Base-by-base conservation (phyloP, 1,284 basidiomycete genomes). In the Bjerkandera adusta region DNA sequence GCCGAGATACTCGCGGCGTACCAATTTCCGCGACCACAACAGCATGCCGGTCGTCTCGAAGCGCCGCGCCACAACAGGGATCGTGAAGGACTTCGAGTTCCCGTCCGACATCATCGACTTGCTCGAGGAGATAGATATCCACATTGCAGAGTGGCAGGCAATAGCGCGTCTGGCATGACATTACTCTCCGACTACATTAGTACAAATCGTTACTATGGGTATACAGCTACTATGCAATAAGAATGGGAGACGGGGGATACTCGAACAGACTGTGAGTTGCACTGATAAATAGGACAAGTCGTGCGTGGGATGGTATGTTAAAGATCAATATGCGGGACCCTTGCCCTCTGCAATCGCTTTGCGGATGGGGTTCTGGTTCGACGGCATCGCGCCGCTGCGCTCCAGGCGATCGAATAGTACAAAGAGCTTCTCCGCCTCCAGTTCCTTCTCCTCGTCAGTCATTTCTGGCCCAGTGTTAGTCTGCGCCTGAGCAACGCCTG, bases 371-470 rank as follows among this genome's bases (percentile, higher is more conserved):
- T 90, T 90, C 56, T 84, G 80, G 36, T 68, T 70, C 18, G 79
- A 69, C 12, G 77, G 70, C 43, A 90, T 60, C 40, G 81, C 76
- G 13, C 87, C 87, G 29, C 71, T 85, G 64, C 73, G 81, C 63
- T 93, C 89, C 57, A 97, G 71, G 41, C 92, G 72, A 53, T 96
- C 90, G 61, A 97, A 97, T 15, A 97, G 72, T 20, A 87, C 83
- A 60, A 96, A 92, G 36, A 97, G 70, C 60, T 85, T 85, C 69
- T 96, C 93, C 36, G 92, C 88, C 68, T 97, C 94, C 12, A 71
- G 71, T 61, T 95, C 90, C 64, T 93, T 94, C 71, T 97, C 92
- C 60, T 93, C 92, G 16, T 93, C 85, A 0, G 89, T 85, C 92
- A 97, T 93, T 34, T 83, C 77, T 16, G 63, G 47, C 61, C 70